Percentiles rank a stretch among this genome's conserved stretches.
phyloP scores from a whole-genome alignment of 2,329 filamentous ascomycete species.

The Paradendryphiella salina region DNA sequence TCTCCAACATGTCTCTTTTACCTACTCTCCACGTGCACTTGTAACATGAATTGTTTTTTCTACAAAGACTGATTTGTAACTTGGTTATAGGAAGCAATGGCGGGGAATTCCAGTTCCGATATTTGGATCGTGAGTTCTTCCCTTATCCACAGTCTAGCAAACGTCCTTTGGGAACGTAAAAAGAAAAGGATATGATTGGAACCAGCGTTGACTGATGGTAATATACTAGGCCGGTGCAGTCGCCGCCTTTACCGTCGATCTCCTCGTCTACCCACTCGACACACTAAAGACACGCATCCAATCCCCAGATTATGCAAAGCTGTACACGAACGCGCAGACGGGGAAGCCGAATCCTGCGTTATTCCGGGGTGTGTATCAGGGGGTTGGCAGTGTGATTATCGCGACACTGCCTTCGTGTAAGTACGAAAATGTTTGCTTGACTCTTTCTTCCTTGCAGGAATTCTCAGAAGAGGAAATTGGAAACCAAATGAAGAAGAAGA shows the following conservation, averaged over 20 bases:
- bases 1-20: background rate
- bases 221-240: constrained; percentile 72
- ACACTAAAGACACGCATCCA: constrained; percentile 88
- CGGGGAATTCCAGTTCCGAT: background rate
- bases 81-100: background rate
- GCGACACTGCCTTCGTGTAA: constrained; percentile 84
- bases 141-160: no score
- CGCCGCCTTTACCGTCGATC: constrained; percentile 82
- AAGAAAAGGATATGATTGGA: background rate
- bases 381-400: constrained; percentile 80
- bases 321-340: constrained; percentile 64
- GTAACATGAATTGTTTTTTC: no score
- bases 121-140: background rate
- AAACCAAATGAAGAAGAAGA: background rate
- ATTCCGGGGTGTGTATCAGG: constrained; percentile 81
- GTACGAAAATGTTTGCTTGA: background rate
- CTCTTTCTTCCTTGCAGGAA: background rate
- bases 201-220: background rate
- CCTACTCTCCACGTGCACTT: background rate
- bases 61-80: no score
- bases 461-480: no score
- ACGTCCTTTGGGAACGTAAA: background rate
- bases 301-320: constrained; percentile 71
- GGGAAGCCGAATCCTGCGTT: constrained; percentile 60
- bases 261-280: constrained; percentile 84